Evolutionary conservation across 1,284 basidiomycete species (phyloP).

Genomic region (Hypsizygus ulmarius): DNA sequence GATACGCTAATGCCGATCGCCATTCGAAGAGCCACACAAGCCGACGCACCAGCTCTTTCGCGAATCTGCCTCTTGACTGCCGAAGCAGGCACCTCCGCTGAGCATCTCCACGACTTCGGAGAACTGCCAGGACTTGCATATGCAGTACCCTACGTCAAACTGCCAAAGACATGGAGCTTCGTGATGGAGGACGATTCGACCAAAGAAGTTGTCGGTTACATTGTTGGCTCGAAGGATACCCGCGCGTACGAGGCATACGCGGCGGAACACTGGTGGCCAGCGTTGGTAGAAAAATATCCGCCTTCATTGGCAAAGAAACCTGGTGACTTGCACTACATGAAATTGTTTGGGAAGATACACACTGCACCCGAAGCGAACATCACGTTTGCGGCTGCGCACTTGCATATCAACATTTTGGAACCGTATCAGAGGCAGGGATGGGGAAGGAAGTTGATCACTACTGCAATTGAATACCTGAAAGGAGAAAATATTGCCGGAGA

Average conservation of each 20-base stretch:
- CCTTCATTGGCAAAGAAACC: conserved; percentile 36
- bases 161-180: conserved; percentile 69
- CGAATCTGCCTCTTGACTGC: conserved; percentile 73
- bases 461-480: conserved; percentile 49
- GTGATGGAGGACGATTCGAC: conserved; percentile 57
- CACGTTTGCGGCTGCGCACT: conserved; percentile 57
- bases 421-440: conserved; percentile 60
- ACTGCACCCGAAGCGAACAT: conserved; percentile 46
- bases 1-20: conserved; percentile 36
- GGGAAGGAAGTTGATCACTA: conserved; percentile 55
- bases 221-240: conserved; percentile 60
- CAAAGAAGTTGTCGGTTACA: conserved; percentile 57
- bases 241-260: conserved; percentile 52
- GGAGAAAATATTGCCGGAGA: conserved; percentile 42
- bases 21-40: conserved; percentile 55
- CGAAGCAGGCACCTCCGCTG: conserved; percentile 65
- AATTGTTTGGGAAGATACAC: conserved; percentile 47
- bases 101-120: conserved; percentile 52
- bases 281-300: conserved; percentile 51
- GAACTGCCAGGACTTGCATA: conserved; percentile 70
- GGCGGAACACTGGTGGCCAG: conserved; percentile 56
- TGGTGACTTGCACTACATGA: conserved; percentile 50
- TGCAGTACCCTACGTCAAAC: conserved; percentile 68
- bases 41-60: conserved; percentile 57
- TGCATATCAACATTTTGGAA: conserved; percentile 66